A percentile compares a stretch with the other conserved stretches of the same genome.
Evolutionary conservation across 768 basidiomycete species (phyloP).

Genomic region (Calvatia gigantea): DNA sequence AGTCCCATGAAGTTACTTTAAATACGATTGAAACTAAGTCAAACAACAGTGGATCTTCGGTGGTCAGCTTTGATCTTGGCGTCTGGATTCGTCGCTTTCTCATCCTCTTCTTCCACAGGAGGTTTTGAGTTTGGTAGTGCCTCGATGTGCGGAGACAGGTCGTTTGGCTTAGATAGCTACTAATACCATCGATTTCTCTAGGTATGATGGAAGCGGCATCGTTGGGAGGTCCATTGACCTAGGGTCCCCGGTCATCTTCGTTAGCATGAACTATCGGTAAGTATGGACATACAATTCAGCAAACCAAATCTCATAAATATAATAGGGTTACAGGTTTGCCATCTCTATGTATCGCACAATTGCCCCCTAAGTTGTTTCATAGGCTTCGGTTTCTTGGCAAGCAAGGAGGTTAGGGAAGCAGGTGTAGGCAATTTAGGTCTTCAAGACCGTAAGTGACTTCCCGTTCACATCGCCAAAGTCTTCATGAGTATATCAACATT

Average conservation of each 20-base stretch:
- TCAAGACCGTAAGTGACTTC: slow-evolving; percentile 48
- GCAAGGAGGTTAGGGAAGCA: slow-evolving; percentile 48
- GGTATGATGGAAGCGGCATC: slow-evolving; percentile 41
- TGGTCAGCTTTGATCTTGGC: slow-evolving; percentile 24
- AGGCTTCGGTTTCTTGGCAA: slow-evolving; percentile 51
- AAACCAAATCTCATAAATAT: not conserved
- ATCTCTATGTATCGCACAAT: not conserved
- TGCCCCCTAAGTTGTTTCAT: not conserved
- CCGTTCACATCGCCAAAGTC: not conserved
- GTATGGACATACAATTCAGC: not conserved
- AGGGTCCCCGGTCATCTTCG: slow-evolving; percentile 43
- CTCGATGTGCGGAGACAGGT: slow-evolving; percentile 23
- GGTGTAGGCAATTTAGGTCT: slow-evolving; percentile 64
- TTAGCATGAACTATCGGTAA: slow-evolving; percentile 51
- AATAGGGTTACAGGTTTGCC: slow-evolving; percentile 14
- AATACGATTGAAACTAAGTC: not conserved
- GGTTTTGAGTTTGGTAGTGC: slow-evolving; percentile 42
- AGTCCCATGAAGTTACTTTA: not conserved
- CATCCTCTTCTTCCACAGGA: slow-evolving; percentile 19
- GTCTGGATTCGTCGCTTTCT: not conserved
- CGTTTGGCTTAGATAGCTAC: too few relatives aligned
- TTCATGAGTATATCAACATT: not conserved
- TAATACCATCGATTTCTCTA: slow-evolving; percentile 11
- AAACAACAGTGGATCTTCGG: slow-evolving; percentile 47
- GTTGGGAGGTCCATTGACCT: slow-evolving; percentile 42